Conservation (phyloP, 345 rosid genomes). For the Citrus unshiu region DNA sequence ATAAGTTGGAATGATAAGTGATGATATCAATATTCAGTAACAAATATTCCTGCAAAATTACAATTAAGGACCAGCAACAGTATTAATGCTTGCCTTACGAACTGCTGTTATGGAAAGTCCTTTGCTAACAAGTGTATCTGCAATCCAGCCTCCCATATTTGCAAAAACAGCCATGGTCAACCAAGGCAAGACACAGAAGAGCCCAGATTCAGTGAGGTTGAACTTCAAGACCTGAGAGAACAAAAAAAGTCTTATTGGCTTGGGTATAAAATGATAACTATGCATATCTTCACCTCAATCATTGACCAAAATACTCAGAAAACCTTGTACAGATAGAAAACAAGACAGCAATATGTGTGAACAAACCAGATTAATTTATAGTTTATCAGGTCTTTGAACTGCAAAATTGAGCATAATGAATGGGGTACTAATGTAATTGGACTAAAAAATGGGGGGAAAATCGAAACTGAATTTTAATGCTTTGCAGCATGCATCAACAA, state of each 20-base stretch:
- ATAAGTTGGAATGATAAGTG: neutral
- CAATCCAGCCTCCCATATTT: constrained; percentile 97
- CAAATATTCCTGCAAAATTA: neutral
- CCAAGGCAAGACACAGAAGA: constrained; percentile 95
- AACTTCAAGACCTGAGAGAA: constrained; percentile 84
- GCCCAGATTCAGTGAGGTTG: constrained; percentile 96
- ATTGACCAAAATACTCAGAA: neutral
- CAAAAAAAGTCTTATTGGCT: constrained; percentile 4
- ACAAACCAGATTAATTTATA: neutral
- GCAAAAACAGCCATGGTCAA: constrained; percentile 94
- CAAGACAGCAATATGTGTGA: neutral
- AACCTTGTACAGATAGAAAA: neutral
- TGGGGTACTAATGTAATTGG: neutral
- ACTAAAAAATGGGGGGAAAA: neutral
- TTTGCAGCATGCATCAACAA: neutral
- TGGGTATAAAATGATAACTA: neutral
- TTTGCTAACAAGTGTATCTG: constrained; percentile 90
- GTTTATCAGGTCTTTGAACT: neutral
- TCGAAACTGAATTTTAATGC: neutral
- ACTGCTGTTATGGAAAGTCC: constrained; percentile 90
- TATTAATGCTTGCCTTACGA: constrained; percentile 69
- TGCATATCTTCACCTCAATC: neutral
- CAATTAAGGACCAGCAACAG: neutral
- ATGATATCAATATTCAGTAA: neutral
- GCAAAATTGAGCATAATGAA: neutral